Evolutionary conservation across 106 monocot species (phyloP), one percentile per base, ranked within the genome.

Genomic region (Allium cepa): DNA sequence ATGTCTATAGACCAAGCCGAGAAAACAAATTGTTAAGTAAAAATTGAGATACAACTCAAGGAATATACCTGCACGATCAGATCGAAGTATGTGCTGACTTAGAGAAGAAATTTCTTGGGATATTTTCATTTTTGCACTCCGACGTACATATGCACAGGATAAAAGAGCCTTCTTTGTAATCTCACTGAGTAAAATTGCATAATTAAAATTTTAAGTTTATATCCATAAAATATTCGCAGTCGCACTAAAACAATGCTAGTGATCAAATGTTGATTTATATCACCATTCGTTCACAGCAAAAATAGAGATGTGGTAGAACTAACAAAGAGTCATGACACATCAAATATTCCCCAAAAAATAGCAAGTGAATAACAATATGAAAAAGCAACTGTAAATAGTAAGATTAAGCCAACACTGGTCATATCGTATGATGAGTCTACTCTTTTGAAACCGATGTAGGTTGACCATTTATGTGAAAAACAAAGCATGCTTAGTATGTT

Each of bases 101-200:
- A 75, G 53, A 53, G 75, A 67, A 16, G 75, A 75, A 52, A 75
- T 68, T 53, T 75, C 75, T 13, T 55, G 46, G 17, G 61, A 26
- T 46, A 68, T 60, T 9, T 75, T 67, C 36, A 49, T 22, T 68
- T 59, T 67, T 68, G 61, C 68, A 68, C 15, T 68, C 61, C 67
- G 60, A 26, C 68, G 75, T 68, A 75, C 60, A 75, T 61, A 75
- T 2, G 75, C 67, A 58, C 68, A 75, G 27, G 75, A 75, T 53
- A 75, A 53, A 68, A 75, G 75, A 50, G 68, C 60, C 26, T 62
- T 67, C 75, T 53, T 68, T 75, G n/a, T n/a, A n/a, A n/a, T n/a
- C n/a, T n/a, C n/a, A n/a, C n/a, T n/a, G 68, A 53, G 46, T 36
- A 66, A 16, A 53, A 75, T 27, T 18, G 61, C 52, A 68, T 52